Conservation (phyloP, 768 basidiomycete genomes). For the Serendipita vermifera region DNA sequence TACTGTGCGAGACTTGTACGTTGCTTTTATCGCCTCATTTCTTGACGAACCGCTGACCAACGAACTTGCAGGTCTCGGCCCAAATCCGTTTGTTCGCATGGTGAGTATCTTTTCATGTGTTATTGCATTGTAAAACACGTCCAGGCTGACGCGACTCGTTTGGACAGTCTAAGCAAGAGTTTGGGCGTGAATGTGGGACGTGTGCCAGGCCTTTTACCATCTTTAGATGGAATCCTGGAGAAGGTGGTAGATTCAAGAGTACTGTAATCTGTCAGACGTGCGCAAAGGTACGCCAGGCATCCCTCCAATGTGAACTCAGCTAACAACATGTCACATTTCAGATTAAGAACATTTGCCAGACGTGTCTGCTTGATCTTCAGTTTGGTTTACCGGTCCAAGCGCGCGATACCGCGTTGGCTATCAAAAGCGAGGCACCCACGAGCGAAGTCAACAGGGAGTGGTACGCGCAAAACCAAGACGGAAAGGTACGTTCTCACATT, state of each 20-base stretch:
- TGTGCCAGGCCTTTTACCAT: conserved; percentile 94
- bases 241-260: conserved; percentile 84
- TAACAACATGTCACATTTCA: conserved; percentile 4
- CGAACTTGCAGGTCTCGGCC: conserved; percentile 55
- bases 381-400: conserved; percentile 96
- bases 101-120: conserved; percentile 31
- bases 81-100: conserved; percentile 91
- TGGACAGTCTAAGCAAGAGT: conserved; percentile 86
- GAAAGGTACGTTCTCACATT: conserved; percentile 40
- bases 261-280: conserved; percentile 97
- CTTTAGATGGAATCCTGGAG: conserved; percentile 96
- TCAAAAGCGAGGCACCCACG: conserved; percentile 78
- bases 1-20: conserved; percentile 86
- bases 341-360: conserved; percentile 94
- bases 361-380: conserved; percentile 90
- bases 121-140: neutral
- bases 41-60: neutral
- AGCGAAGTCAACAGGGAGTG: conserved; percentile 97
- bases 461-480: conserved; percentile 84
- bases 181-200: conserved; percentile 90
- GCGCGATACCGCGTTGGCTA: conserved; percentile 82
- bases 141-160: neutral
- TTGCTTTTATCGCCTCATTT: conserved; percentile 5
- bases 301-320: conserved; percentile 8
- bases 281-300: conserved; percentile 42